Evolutionary conservation across 495 filamentous ascomycete genomes (phyloP).

Genomic region (Xylaria castorea): DNA sequence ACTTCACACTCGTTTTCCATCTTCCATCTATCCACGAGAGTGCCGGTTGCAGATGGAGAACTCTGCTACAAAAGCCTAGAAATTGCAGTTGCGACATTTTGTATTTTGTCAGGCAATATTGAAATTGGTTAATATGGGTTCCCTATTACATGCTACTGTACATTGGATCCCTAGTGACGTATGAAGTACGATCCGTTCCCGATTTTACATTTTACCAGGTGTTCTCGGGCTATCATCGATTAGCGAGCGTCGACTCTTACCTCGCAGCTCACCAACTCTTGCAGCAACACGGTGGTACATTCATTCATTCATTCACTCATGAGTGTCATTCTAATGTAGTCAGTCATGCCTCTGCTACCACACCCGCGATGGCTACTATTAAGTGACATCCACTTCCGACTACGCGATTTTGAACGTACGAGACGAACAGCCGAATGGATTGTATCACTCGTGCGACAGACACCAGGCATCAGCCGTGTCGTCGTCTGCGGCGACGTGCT

Average conservation of each 20-base stretch:
- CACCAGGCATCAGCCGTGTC: constrained; percentile 36
- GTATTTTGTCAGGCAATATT: not conserved
- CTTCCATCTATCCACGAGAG: not conserved
- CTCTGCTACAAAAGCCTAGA: not conserved
- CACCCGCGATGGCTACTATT: constrained; percentile 38
- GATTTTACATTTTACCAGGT: not conserved
- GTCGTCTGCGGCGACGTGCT: constrained; percentile 45
- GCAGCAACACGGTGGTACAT: not conserved
- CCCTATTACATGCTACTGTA: not conserved
- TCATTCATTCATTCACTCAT: too few species aligned
- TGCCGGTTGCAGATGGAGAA: not conserved
- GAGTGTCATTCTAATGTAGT: not conserved
- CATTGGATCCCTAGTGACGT: not conserved
- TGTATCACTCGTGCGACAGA: constrained; percentile 29
- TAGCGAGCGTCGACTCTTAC: not conserved
- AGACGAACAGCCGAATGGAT: constrained; percentile 43
- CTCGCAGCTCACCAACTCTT: not conserved
- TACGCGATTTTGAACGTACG: constrained; percentile 37
- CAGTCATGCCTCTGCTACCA: constrained; percentile 4
- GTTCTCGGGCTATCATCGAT: not conserved
- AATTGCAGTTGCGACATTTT: not conserved
- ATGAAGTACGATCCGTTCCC: not conserved
- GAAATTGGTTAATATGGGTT: not conserved
- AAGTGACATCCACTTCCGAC: constrained; percentile 46
- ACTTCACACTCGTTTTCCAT: not conserved